Percentiles rank a stretch among this genome's conserved stretches.
Evolutionary conservation across 1,139 yeast genomes (phyloP).

Genomic region (Diutina rugosa): DNA sequence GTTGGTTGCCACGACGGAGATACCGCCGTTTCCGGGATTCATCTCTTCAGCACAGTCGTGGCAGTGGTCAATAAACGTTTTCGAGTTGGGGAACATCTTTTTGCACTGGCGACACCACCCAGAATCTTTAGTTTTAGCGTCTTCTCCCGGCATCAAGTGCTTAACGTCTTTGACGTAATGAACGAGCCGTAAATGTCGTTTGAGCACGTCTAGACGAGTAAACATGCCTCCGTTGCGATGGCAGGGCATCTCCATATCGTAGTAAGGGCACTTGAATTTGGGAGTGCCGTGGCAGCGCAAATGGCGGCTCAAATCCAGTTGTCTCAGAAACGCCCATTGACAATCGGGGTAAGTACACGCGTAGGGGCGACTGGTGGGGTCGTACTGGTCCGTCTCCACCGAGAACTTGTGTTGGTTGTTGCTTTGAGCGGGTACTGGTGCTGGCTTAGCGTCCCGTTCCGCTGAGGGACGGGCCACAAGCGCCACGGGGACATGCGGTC

Average conservation of each 20-base stretch:
- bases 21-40: neutral
- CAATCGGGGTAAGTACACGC: conserved; percentile 44
- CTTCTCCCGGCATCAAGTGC: conserved; percentile 6
- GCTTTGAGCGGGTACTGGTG: neutral
- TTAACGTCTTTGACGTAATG: conserved; percentile 45
- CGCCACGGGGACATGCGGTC: neutral
- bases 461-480: neutral
- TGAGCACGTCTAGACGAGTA: conserved; percentile 55
- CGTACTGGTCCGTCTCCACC: neutral
- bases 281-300: conserved; percentile 52
- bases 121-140: conserved; percentile 18
- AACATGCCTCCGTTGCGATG: conserved; percentile 66
- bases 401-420: neutral
- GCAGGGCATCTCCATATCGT: conserved; percentile 54
- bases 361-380: conserved; percentile 17
- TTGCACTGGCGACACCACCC: conserved; percentile 61
- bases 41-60: conserved; percentile 39
- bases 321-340: conserved; percentile 55
- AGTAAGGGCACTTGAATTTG: conserved; percentile 57
- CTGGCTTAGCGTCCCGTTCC: neutral
- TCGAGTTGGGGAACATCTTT: conserved; percentile 41
- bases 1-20: neutral
- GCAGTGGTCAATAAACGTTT: conserved; percentile 54
- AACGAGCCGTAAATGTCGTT: conserved; percentile 53
- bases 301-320: conserved; percentile 56